phyloP scores from a whole-genome alignment of 1,284 basidiomycete genomes.

The Leccinum pseudoinsigne region DNA sequence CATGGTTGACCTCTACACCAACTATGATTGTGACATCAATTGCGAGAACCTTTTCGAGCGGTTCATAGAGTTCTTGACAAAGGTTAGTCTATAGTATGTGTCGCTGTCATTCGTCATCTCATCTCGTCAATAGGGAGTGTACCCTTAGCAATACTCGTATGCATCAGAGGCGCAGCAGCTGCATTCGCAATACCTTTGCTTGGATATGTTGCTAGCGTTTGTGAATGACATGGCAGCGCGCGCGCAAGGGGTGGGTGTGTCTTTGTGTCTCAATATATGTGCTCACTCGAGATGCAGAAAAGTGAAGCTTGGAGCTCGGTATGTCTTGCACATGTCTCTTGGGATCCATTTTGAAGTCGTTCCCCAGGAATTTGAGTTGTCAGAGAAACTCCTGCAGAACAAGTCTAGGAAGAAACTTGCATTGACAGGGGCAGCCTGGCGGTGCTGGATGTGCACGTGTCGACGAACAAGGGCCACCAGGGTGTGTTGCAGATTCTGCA shows the following conservation, averaged over 20 bases:
- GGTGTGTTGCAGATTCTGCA: too few relatives aligned
- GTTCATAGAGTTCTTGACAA: slow-evolving; percentile 87
- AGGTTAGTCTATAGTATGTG: slow-evolving; percentile 44
- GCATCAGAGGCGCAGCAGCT: slow-evolving; percentile 69
- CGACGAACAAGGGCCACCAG: too few relatives aligned
- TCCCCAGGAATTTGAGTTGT: slow-evolving; percentile 50
- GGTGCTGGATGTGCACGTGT: too few relatives aligned
- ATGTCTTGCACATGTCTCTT: slow-evolving; percentile 22
- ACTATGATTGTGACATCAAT: slow-evolving; percentile 97
- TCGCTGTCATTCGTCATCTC: background rate
- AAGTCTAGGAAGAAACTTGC: slow-evolving; percentile 91
- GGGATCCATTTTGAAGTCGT: slow-evolving; percentile 2
- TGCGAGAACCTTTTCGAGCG: slow-evolving; percentile 96
- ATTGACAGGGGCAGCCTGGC: slow-evolving; percentile 71
- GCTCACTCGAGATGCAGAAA: slow-evolving; percentile 31
- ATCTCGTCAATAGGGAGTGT: slow-evolving; percentile 62
- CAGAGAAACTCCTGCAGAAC: slow-evolving; percentile 62
- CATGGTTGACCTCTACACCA: slow-evolving; percentile 94
- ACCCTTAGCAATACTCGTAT: slow-evolving; percentile 61
- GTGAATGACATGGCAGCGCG: slow-evolving; percentile 89
- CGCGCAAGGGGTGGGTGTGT: slow-evolving; percentile 60
- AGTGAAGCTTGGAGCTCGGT: slow-evolving; percentile 65
- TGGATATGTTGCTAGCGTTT: slow-evolving; percentile 88
- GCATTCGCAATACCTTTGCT: slow-evolving; percentile 83
- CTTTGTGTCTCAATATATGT: slow-evolving; percentile 10